Evolutionary conservation across 345 rosid genomes (phyloP).

Genomic region (Laguncularia racemosa): DNA sequence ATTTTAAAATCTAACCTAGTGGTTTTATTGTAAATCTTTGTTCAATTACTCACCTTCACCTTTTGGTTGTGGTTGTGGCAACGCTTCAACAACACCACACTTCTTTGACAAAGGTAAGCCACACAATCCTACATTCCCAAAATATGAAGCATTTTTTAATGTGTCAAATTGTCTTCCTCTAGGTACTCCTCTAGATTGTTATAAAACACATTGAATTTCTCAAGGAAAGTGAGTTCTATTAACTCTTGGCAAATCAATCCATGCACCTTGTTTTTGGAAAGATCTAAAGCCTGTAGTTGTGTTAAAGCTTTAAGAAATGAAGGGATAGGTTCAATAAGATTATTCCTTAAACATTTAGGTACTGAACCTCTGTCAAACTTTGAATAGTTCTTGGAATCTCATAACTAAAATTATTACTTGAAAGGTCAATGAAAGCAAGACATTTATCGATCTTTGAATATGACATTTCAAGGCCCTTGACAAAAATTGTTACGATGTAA

Average conservation of each 20-base stretch:
- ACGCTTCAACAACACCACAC: neutral
- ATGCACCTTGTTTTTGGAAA: slow-evolving; percentile 1
- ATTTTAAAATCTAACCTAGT: neutral
- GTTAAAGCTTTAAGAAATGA: neutral
- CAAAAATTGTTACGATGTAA: slow-evolving; percentile 6
- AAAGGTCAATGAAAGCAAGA: slow-evolving; percentile 1
- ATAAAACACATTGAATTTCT: slow-evolving; percentile 4
- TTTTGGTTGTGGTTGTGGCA: neutral
- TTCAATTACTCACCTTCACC: neutral
- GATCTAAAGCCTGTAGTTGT: neutral
- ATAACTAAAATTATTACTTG: slow-evolving; percentile 3
- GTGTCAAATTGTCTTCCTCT: slow-evolving; percentile 16
- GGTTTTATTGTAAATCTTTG: neutral
- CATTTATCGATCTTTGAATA: neutral
- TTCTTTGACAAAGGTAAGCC: slow-evolving; percentile 8
- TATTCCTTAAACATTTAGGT: slow-evolving; percentile 2
- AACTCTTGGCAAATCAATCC: slow-evolving; percentile 2
- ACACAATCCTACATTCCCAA: slow-evolving; percentile 10
- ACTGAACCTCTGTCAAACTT: neutral
- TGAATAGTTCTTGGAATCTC: neutral
- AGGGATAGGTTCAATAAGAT: neutral
- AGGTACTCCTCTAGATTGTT: slow-evolving; percentile 3
- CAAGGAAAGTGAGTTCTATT: slow-evolving; percentile 1
- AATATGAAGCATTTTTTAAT: slow-evolving; percentile 6
- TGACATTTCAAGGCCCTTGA: slow-evolving; percentile 4